Evolutionary conservation across 2,329 filamentous ascomycete species (phyloP).

Genomic region (Pezicula carpinea): DNA sequence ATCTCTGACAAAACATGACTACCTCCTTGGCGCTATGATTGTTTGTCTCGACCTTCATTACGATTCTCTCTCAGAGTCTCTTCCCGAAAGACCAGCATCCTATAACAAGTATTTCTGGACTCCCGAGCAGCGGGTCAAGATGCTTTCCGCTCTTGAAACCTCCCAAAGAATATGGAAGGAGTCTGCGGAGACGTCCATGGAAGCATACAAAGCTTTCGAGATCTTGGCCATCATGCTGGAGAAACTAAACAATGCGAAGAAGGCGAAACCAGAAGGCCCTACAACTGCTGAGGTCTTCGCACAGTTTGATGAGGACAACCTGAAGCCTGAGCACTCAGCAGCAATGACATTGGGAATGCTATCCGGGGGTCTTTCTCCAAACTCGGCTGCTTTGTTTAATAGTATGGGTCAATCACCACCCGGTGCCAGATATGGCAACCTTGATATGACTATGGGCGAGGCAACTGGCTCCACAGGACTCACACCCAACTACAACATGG

Average conservation of each 20-base stretch:
- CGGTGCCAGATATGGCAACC: conserved; percentile 19
- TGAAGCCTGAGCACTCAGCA: conserved; percentile 59
- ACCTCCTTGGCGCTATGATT: conserved; percentile 80
- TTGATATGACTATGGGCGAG: conserved; percentile 25
- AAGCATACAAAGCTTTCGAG: conserved; percentile 81
- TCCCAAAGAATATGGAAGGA: conserved; percentile 77
- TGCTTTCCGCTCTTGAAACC: conserved; percentile 69
- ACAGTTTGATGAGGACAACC: conserved; percentile 38
- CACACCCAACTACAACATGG: conserved; percentile 34
- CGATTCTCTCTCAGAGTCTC: conserved; percentile 40
- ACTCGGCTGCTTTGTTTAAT: conserved; percentile 30
- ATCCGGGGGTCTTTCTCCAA: conserved; percentile 54
- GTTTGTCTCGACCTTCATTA: conserved; percentile 79
- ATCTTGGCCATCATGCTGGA: conserved; percentile 80
- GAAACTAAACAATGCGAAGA: conserved; percentile 53
- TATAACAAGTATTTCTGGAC: conserved; percentile 52
- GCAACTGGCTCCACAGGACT: conserved; percentile 33
- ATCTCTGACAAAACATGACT: conserved; percentile 78
- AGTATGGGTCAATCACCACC: conserved; percentile 29
- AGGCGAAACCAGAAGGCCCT: conserved; percentile 4
- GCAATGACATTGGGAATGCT: conserved; percentile 69
- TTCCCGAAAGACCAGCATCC: conserved; percentile 31
- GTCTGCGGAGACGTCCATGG: conserved; percentile 73
- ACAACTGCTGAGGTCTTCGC: conserved; percentile 24
- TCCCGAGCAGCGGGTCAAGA: conserved; percentile 60